phyloP scores from a whole-genome alignment of 2,329 filamentous ascomycete genomes.

The Talaromyces piceae region DNA sequence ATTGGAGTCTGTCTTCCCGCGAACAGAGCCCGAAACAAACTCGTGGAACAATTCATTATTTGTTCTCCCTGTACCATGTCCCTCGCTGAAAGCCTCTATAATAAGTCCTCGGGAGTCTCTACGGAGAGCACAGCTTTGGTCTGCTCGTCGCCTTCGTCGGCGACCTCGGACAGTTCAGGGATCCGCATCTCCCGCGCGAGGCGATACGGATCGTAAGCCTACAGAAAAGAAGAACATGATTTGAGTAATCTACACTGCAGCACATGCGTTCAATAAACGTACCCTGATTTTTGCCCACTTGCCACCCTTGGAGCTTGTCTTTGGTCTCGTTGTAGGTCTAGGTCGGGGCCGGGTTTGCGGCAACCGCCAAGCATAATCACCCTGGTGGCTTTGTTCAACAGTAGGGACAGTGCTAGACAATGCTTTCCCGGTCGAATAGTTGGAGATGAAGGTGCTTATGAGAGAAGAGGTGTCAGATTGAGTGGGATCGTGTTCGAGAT shows the following conservation, averaged over 20 bases:
- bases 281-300: constrained; percentile 9
- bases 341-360: background rate
- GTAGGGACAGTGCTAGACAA: background rate
- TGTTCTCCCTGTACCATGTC: too few species aligned
- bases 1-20: too few species aligned
- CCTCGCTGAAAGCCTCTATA: background rate
- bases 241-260: background rate
- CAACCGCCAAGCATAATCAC: background rate
- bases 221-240: background rate
- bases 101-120: background rate
- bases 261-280: background rate
- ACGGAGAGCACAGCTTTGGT: background rate
- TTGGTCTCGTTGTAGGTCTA: background rate
- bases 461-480: background rate
- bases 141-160: background rate
- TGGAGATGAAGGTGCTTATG: background rate
- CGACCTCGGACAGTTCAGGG: background rate
- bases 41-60: too few species aligned
- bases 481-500: background rate
- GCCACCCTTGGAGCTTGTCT: background rate
- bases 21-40: too few species aligned
- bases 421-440: background rate
- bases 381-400: background rate
- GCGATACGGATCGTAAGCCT: constrained; percentile 4
- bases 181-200: background rate